phyloP scores from a whole-genome alignment of 352 stramenopile species.

The Phytophthora foliorum region DNA sequence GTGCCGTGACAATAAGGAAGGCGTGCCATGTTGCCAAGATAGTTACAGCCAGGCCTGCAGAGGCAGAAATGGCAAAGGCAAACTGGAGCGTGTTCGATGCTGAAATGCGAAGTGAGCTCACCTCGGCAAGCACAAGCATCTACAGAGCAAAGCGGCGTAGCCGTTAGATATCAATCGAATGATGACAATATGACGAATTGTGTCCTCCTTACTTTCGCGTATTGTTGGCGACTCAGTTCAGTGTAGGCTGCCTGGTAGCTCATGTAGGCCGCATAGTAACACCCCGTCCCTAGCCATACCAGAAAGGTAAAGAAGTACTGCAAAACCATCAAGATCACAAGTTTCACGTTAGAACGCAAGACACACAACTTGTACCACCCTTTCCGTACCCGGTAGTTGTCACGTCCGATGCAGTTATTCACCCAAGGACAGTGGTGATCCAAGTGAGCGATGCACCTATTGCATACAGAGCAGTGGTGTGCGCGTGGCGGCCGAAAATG shows the following conservation, averaged over 20 bases:
- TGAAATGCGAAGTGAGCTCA: constrained; percentile 24
- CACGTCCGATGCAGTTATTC: constrained; percentile 97
- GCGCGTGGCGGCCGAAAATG: constrained; percentile 62
- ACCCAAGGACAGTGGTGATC: constrained; percentile 99
- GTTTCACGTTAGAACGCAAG: not conserved
- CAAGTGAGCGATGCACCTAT: constrained; percentile 95
- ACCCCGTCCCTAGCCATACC: constrained; percentile 68
- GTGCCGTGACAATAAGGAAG: constrained; percentile 80
- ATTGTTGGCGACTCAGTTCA: constrained; percentile 59
- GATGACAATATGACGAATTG: not conserved
- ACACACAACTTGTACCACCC: not conserved
- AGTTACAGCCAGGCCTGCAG: constrained; percentile 66
- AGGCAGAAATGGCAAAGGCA: constrained; percentile 71
- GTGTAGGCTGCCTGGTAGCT: constrained; percentile 69
- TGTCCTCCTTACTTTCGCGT: constrained; percentile 55
- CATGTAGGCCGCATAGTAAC: constrained; percentile 66
- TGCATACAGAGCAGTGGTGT: constrained; percentile 86
- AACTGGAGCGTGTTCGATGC: constrained; percentile 65
- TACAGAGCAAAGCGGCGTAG: constrained; percentile 6
- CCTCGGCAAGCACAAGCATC: constrained; percentile 39
- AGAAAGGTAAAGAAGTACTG: constrained; percentile 87
- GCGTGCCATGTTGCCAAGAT: constrained; percentile 76
- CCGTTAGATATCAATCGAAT: not conserved
- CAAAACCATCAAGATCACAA: not conserved
- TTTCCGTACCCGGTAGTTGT: constrained; percentile 94